These are phyloP conservation scores for Hypoxylon fuscum DNA, from an alignment of 495 filamentous ascomycete species.

Conservation along the genomic window DNA sequence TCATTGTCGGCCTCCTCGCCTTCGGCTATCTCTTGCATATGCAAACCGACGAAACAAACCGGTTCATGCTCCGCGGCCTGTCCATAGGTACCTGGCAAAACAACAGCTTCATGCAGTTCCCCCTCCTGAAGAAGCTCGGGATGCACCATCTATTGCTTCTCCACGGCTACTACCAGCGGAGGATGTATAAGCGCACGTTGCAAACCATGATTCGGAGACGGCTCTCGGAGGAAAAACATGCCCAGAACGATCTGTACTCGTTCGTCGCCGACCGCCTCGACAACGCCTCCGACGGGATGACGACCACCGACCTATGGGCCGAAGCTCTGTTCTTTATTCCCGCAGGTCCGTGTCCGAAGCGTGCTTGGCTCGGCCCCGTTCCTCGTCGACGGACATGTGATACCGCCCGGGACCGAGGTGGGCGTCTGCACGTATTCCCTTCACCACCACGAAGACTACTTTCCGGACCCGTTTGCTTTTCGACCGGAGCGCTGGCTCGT, in stretches of 20 bases:
- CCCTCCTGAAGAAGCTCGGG: slow-evolving; percentile 11
- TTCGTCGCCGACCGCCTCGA: slow-evolving; percentile 55
- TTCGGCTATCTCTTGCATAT: neutral
- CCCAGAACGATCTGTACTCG: slow-evolving; percentile 31
- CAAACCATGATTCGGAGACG: slow-evolving; percentile 25
- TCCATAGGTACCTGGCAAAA: neutral
- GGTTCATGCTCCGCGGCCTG: neutral
- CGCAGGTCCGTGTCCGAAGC: slow-evolving; percentile 10
- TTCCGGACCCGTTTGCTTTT: neutral
- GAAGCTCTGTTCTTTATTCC: slow-evolving; percentile 33
- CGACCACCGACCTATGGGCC: slow-evolving; percentile 20
- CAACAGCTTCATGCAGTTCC: neutral
- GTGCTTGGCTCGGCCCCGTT: neutral
- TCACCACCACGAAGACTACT: neutral
- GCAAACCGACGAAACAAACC: neutral
- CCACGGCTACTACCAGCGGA: neutral
- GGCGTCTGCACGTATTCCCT: neutral
- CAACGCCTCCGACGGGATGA: slow-evolving; percentile 3
- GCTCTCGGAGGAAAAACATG: slow-evolving; percentile 11
- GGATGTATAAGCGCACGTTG: neutral
- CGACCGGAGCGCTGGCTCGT: neutral
- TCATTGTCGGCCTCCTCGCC: neutral
- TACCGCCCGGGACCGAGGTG: neutral
- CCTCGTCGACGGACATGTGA: neutral
- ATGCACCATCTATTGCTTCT: neutral